Conservation (phyloP, 1,139 yeast species). For the Blastobotrys proliferans region DNA sequence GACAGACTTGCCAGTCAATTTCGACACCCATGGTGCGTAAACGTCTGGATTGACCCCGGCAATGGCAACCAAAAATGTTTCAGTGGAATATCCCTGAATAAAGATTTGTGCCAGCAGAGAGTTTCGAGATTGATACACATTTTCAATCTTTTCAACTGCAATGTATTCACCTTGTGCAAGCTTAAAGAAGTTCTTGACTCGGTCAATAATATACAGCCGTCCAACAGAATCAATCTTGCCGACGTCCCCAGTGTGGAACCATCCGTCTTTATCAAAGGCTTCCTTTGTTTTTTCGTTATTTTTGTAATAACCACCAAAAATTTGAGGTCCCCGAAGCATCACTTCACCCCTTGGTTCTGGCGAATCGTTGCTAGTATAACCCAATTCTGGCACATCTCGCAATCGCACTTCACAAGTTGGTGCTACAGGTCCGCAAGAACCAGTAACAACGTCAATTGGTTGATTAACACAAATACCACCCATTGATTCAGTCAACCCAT, state of each 20-base stretch:
- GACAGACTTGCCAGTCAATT: constrained; percentile 23
- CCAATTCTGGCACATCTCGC: constrained; percentile 65
- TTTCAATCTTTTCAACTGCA: constrained; percentile 75
- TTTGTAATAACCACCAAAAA: constrained; percentile 57
- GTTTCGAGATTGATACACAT: constrained; percentile 52
- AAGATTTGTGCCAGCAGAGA: constrained; percentile 53
- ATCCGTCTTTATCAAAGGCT: constrained; percentile 57
- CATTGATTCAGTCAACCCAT: constrained; percentile 58
- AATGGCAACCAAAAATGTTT: constrained; percentile 58
- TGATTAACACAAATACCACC: constrained; percentile 45
- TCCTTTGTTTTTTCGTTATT: constrained; percentile 51
- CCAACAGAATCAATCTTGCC: constrained; percentile 53
- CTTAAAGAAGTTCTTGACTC: constrained; percentile 78
- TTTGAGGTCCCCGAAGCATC: constrained; percentile 66
- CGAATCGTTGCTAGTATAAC: constrained; percentile 49
- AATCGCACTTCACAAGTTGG: constrained; percentile 49
- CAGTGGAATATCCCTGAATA: constrained; percentile 65
- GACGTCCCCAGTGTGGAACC: constrained; percentile 80
- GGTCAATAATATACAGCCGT: constrained; percentile 59
- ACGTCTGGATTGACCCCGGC: constrained; percentile 54
- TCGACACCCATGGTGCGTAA: constrained; percentile 30
- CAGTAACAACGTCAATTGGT: constrained; percentile 16
- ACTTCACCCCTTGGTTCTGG: constrained; percentile 54
- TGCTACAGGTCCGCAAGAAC: constrained; percentile 38
- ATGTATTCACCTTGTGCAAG: constrained; percentile 79